Conservation (phyloP, 805 yeast genomes). For the Cyberlindnera euphorbiiphila region DNA sequence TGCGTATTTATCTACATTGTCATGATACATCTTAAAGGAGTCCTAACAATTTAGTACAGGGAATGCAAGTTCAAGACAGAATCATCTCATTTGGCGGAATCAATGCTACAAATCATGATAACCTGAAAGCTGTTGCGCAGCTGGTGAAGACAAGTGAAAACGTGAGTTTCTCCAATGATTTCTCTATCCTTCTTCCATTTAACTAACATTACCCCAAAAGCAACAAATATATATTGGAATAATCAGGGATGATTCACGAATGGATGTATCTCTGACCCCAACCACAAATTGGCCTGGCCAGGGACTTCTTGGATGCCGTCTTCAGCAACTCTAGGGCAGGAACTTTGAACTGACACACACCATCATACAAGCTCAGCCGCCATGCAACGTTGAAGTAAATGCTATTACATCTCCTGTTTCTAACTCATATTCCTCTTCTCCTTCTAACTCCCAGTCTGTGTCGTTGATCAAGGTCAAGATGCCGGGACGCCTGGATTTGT, state of each 20-base stretch:
- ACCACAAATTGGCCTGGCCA: conserved; percentile 24
- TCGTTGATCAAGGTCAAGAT: conserved; percentile 88
- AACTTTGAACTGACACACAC: no score
- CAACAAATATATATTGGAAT: no score
- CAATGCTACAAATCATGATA: conserved; percentile 52
- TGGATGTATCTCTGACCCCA: conserved; percentile 11
- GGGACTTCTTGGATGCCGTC: conserved; percentile 30
- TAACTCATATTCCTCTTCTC: conserved; percentile 75
- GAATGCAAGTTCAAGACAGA: conserved; percentile 50
- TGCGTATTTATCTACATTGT: conserved; percentile 1
- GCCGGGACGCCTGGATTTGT: conserved; percentile 68
- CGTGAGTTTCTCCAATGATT: conserved; percentile 21
- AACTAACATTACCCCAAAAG: not conserved
- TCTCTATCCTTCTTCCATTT: not conserved
- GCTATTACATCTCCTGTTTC: conserved; percentile 75
- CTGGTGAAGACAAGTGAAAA: conserved; percentile 40
- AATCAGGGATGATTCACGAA: conserved; percentile 3
- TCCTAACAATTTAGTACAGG: conserved; percentile 30
- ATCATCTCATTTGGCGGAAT: conserved; percentile 43
- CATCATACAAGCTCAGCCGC: conserved; percentile 59
- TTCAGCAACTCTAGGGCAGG: not conserved
- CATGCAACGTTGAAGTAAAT: conserved; percentile 92
- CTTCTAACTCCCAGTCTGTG: conserved; percentile 96
- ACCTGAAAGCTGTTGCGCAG: conserved; percentile 40
- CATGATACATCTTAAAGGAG: not conserved